These are phyloP conservation scores for Hebeloma cylindrosporum DNA, from an alignment of 768 basidiomycete genomes.

Conservation along the genomic window DNA sequence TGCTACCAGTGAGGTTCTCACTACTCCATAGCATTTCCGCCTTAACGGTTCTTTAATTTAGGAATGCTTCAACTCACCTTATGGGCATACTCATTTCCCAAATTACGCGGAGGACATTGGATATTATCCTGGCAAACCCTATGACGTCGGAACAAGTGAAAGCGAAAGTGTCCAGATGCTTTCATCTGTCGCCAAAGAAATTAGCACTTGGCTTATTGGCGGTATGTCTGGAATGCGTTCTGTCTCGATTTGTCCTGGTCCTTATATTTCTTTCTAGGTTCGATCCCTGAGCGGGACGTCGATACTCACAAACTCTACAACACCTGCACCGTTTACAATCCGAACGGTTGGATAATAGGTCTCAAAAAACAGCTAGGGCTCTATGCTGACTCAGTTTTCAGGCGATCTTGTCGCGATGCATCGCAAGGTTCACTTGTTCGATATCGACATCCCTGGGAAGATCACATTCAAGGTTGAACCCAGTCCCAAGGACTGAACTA, in stretches of 20 bases:
- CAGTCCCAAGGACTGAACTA: neutral
- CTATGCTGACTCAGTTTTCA: conserved; percentile 26
- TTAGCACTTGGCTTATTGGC: conserved; percentile 88
- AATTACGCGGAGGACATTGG: conserved; percentile 80
- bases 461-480: conserved; percentile 77
- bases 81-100: conserved; percentile 78
- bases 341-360: conserved; percentile 49
- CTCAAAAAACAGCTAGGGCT: neutral
- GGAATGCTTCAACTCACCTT: conserved; percentile 92
- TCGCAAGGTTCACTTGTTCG: conserved; percentile 95
- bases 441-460: conserved; percentile 94
- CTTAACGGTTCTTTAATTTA: conserved; percentile 24
- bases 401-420: conserved; percentile 86
- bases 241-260: neutral
- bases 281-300: conserved; percentile 84
- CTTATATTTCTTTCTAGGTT: conserved; percentile 52
- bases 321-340: conserved; percentile 89
- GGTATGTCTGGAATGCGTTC: conserved; percentile 46
- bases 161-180: conserved; percentile 85
- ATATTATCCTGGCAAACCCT: conserved; percentile 56
- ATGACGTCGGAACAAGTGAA: conserved; percentile 50
- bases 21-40: neutral
- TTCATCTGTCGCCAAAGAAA: conserved; percentile 75
- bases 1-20: conserved; percentile 67
- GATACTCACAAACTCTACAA: conserved; percentile 78